Evolutionary conservation across 2,329 filamentous ascomycete species (phyloP).

Genomic region (Cercospora sp.): DNA sequence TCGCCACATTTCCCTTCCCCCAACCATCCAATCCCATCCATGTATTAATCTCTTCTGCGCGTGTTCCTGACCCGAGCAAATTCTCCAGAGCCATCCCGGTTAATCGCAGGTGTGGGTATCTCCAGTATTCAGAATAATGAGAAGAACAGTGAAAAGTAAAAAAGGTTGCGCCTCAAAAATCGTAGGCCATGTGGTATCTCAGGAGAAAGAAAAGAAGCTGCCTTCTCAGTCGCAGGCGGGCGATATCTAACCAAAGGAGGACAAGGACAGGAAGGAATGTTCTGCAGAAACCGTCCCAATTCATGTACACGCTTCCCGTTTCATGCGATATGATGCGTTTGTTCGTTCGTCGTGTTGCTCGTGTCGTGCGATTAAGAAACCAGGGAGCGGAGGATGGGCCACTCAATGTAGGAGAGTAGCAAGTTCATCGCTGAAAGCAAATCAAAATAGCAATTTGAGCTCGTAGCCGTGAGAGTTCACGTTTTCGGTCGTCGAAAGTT

Average conservation of each 20-base stretch:
- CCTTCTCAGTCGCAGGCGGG: constrained; percentile 8
- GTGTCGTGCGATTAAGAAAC: constrained; percentile 23
- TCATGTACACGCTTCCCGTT: constrained; percentile 25
- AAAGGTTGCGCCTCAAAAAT: constrained; percentile 26
- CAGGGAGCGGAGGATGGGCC: constrained; percentile 18
- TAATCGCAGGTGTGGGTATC: constrained; percentile 7
- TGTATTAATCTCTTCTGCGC: constrained; percentile 4
- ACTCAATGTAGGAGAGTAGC: neutral
- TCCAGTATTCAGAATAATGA: neutral
- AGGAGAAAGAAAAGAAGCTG: neutral
- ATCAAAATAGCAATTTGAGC: constrained; percentile 51
- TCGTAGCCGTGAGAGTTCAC: constrained; percentile 50
- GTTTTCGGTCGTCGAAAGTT: constrained; percentile 47
- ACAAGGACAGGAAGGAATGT: neutral
- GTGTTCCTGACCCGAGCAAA: neutral
- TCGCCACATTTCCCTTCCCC: neutral
- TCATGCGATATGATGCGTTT: constrained; percentile 14
- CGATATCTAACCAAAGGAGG: constrained; percentile 21
- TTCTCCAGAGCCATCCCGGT: neutral
- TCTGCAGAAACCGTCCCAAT: constrained; percentile 1
- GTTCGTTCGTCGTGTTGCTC: constrained; percentile 26
- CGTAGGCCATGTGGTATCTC: constrained; percentile 31
- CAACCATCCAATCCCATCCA: neutral
- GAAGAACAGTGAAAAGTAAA: neutral
- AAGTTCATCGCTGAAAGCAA: constrained; percentile 2